Evolutionary conservation across 2,329 filamentous ascomycete species (phyloP), one percentile per base, ranked within the genome.

Genomic region (Penicillium sp.): DNA sequence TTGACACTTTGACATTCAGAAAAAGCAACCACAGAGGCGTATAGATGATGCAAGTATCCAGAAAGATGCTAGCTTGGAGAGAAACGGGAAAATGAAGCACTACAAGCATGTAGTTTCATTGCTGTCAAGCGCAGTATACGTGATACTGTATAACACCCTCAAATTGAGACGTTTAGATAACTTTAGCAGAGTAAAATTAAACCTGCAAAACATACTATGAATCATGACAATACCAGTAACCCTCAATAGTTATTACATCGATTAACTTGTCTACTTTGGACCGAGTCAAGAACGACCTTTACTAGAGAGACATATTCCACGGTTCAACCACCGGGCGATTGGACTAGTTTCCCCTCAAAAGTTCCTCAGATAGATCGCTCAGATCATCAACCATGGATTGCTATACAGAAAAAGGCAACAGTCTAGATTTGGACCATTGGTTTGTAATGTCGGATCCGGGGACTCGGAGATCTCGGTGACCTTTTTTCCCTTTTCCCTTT

Each of bases 191-290:
- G 26, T 42, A 39, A 47, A 35, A 37, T 45, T 45, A 50, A 53
- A 37, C 39, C 49, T 62, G 57, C 57, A 62, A 57, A 47, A 54
- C 50, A 58, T 62, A 38, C 32, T 47, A 58, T 56, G 13, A 16
- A 32, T 37, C 38, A 32, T 26, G 13, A 43, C 26, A 43, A 29
- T 31, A 47, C 43, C 13, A 31, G 43, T 32, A 18, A 47, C 13
- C 10, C 5, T 22, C 18, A 20, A 13, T 32, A n/a, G 13, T 32
- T 22, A 44, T 32, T 22, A 16, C 2, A 51, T 37, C 29, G 22
- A 52, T 18, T 46, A 37, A 4, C 5, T 43, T 22, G 10, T 26
- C n/a, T 52, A 26, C 26, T 40, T 16, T 6, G 22, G 26, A 37
- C 14, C 20, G 4, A 10, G 9, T 26, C 46, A 37, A 26, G 20